Percentiles rank a stretch among this genome's conserved stretches.
These are phyloP conservation scores for Ceratocystis smalleyi DNA, from an alignment of 2,329 filamentous ascomycete genomes.

Conservation along the genomic window DNA sequence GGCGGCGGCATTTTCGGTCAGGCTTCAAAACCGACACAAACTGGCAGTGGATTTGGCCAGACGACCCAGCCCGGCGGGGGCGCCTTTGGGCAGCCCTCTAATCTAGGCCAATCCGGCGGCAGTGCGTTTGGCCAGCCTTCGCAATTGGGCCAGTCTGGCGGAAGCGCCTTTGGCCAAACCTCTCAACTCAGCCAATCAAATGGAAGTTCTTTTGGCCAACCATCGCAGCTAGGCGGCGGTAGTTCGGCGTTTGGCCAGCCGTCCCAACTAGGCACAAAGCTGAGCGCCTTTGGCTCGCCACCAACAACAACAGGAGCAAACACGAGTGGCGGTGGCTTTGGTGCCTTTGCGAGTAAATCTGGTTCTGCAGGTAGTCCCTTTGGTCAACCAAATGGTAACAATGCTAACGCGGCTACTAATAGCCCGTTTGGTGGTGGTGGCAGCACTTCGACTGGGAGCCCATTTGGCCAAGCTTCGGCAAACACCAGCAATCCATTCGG, in stretches of 20 bases:
- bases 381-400: slow-evolving; percentile 5
- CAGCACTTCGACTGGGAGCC: slow-evolving; percentile 3
- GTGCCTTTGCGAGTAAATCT: slow-evolving; percentile 24
- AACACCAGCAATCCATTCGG: slow-evolving; percentile 8
- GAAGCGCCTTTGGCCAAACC: slow-evolving; percentile 25
- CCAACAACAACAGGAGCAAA: slow-evolving; percentile 9
- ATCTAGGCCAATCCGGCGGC: slow-evolving; percentile 22
- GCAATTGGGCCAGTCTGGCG: slow-evolving; percentile 22
- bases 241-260: slow-evolving; percentile 21
- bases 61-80: slow-evolving; percentile 21
- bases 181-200: slow-evolving; percentile 20
- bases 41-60: slow-evolving; percentile 27
- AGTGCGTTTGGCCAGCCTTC: slow-evolving; percentile 24
- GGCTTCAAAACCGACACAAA: slow-evolving; percentile 24
- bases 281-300: slow-evolving; percentile 18
- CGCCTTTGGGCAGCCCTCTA: slow-evolving; percentile 27
- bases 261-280: slow-evolving; percentile 8
- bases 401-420: neutral
- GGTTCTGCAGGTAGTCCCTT: slow-evolving; percentile 8
- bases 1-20: slow-evolving; percentile 25
- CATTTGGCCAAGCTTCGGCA: slow-evolving; percentile 19
- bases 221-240: slow-evolving; percentile 23
- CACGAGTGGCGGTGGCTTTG: slow-evolving; percentile 9
- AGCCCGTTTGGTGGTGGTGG: slow-evolving; percentile 5
- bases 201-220: slow-evolving; percentile 25